A percentile compares a stretch with the other conserved stretches of the same genome.
Evolutionary conservation across 2,329 filamentous ascomycete genomes (phyloP).

Genomic region (Byssochlamys sp.): DNA sequence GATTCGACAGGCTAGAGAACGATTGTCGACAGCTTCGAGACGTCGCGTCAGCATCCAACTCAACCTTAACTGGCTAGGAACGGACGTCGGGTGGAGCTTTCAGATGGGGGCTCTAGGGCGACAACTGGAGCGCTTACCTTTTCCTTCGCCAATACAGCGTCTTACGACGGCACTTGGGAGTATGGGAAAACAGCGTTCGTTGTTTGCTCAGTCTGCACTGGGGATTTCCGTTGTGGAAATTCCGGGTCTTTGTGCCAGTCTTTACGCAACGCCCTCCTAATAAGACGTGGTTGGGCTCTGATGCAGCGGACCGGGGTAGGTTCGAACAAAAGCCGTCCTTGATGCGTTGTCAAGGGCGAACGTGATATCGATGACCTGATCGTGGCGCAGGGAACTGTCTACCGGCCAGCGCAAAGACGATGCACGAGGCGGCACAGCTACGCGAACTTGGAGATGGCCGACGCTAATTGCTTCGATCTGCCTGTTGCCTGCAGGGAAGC

Average conservation of each 20-base stretch:
- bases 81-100: slow-evolving; percentile 4
- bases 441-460: slow-evolving; percentile 12
- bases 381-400: slow-evolving; percentile 18
- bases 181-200: slow-evolving; percentile 4
- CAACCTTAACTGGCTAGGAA: slow-evolving; percentile 25
- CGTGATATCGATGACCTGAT: slow-evolving; percentile 15
- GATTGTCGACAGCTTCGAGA: slow-evolving; percentile 29
- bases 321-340: slow-evolving; percentile 22
- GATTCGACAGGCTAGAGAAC: slow-evolving; percentile 34
- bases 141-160: slow-evolving; percentile 9
- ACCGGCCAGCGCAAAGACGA: slow-evolving; percentile 18
- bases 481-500: slow-evolving; percentile 8
- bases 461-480: slow-evolving; percentile 12
- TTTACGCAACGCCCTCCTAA: slow-evolving; percentile 18
- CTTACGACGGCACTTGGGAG: slow-evolving; percentile 1
- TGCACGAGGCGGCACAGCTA: slow-evolving; percentile 8
- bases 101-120: slow-evolving; percentile 14
- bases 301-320: slow-evolving; percentile 32
- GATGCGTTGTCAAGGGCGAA: slow-evolving; percentile 35
- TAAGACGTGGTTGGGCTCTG: slow-evolving; percentile 38
- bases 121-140: slow-evolving; percentile 23
- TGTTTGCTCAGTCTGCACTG: slow-evolving; percentile 11
- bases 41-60: slow-evolving; percentile 35
- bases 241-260: slow-evolving; percentile 23
- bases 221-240: slow-evolving; percentile 16